phyloP scores from a whole-genome alignment of 495 filamentous ascomycete genomes.

The Hypoxylon trugodes region DNA sequence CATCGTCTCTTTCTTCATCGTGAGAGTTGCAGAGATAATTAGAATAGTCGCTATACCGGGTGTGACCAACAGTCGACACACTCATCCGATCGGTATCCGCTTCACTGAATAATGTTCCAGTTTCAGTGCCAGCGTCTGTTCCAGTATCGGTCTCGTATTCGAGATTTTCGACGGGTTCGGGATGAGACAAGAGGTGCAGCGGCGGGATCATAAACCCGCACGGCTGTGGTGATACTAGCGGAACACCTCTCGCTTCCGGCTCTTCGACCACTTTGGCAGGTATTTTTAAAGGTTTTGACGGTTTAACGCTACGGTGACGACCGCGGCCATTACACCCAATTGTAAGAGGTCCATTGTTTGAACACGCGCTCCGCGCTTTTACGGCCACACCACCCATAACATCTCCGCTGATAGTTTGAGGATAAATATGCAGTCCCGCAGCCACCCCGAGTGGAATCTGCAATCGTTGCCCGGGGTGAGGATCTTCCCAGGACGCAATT shows the following conservation, averaged over 20 bases:
- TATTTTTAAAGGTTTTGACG: slow-evolving; percentile 50
- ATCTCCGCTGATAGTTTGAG: slow-evolving; percentile 47
- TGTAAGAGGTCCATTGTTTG: slow-evolving; percentile 24
- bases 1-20: slow-evolving; percentile 19
- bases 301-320: slow-evolving; percentile 39
- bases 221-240: slow-evolving; percentile 27
- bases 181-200: slow-evolving; percentile 26
- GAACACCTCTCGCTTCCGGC: slow-evolving; percentile 15
- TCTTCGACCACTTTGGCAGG: slow-evolving; percentile 49
- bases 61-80: slow-evolving; percentile 10
- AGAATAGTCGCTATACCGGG: slow-evolving; percentile 45
- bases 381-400: slow-evolving; percentile 61
- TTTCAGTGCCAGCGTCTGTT: slow-evolving; percentile 30
- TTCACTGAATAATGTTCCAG: slow-evolving; percentile 25
- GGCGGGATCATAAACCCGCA: slow-evolving; percentile 28
- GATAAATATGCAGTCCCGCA: slow-evolving; percentile 44
- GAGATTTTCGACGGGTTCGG: slow-evolving; percentile 27
- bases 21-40: slow-evolving; percentile 44
- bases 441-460: slow-evolving; percentile 42
- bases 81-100: slow-evolving; percentile 11
- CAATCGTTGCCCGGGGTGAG: slow-evolving; percentile 56
- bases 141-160: slow-evolving; percentile 53
- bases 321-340: slow-evolving; percentile 42
- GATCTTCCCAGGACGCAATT: slow-evolving; percentile 53
- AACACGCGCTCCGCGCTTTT: slow-evolving; percentile 50